Evolutionary conservation across 495 filamentous ascomycete genomes (phyloP).

Genomic region (Penicillium argentinense): DNA sequence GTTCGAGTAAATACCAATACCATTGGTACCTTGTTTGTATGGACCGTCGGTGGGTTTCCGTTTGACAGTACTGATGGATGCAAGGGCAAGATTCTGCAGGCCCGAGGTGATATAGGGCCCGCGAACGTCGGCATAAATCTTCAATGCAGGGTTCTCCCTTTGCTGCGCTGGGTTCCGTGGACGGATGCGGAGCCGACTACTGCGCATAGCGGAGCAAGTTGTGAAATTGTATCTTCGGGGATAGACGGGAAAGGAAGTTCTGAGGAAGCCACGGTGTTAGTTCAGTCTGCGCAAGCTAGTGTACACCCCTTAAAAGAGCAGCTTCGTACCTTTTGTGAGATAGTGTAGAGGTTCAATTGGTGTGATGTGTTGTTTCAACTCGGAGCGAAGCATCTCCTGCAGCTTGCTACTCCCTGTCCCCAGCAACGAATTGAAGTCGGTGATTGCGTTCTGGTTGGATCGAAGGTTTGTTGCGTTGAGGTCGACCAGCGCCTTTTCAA

Average conservation of each 20-base stretch:
- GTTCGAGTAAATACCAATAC: constrained; percentile 84
- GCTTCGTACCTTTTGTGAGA: constrained; percentile 71
- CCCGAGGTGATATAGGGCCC: constrained; percentile 80
- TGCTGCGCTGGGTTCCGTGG: constrained; percentile 45
- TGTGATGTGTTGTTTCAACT: constrained; percentile 68
- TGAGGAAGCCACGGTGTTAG: constrained; percentile 9
- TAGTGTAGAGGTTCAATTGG: constrained; percentile 88
- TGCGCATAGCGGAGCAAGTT: constrained; percentile 56
- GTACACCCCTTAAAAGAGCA: not conserved
- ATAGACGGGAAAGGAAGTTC: constrained; percentile 70
- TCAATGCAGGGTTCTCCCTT: constrained; percentile 61
- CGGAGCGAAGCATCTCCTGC: constrained; percentile 75
- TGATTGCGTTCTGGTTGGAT: constrained; percentile 85
- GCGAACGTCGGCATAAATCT: constrained; percentile 80
- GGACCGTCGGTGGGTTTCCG: constrained; percentile 75
- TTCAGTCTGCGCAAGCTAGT: not conserved
- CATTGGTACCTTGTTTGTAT: constrained; percentile 89
- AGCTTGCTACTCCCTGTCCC: constrained; percentile 76
- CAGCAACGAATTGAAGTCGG: constrained; percentile 74
- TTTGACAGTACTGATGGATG: constrained; percentile 84
- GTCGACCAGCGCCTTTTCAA: constrained; percentile 75
- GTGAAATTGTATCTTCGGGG: constrained; percentile 54
- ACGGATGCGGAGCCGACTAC: constrained; percentile 56
- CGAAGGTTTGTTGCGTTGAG: constrained; percentile 84
- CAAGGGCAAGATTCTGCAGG: constrained; percentile 79